Percentiles rank a stretch among this genome's conserved stretches.
Evolutionary conservation across 345 rosid genomes (phyloP).

Genomic region (Salix brachista): DNA sequence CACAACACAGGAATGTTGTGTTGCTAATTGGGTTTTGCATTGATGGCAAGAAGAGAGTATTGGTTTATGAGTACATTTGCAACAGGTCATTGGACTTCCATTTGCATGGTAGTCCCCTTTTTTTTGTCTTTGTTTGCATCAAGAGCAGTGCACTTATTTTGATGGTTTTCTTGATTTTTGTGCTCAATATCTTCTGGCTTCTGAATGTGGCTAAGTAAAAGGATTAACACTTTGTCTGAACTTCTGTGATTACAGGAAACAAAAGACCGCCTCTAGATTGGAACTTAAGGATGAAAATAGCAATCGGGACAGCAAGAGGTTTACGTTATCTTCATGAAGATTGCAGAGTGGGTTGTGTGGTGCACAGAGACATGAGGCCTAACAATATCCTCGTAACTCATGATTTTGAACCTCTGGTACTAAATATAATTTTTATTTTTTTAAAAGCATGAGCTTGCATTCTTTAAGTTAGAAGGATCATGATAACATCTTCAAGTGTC

Average conservation of each 20-base stretch:
- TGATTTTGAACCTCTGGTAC: conserved; percentile 72
- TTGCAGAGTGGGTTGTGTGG: conserved; percentile 74
- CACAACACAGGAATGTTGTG: conserved; percentile 71
- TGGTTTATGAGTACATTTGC: conserved; percentile 74
- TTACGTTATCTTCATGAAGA: conserved; percentile 75
- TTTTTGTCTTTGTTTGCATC: not conserved
- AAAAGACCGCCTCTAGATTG: conserved; percentile 39
- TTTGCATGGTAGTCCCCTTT: conserved; percentile 47
- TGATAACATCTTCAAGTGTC: not conserved
- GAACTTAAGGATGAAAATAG: conserved; percentile 57
- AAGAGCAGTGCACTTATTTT: not conserved
- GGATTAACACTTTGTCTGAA: not conserved
- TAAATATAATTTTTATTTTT: not conserved
- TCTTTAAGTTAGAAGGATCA: not conserved
- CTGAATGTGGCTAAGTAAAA: conserved; percentile 6
- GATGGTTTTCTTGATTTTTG: not conserved
- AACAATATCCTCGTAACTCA: conserved; percentile 64
- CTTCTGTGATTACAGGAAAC: conserved; percentile 37
- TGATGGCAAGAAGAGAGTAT: conserved; percentile 46
- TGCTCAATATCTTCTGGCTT: not conserved
- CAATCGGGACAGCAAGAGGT: conserved; percentile 66
- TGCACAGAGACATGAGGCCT: conserved; percentile 62
- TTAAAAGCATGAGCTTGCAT: not conserved
- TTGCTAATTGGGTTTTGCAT: conserved; percentile 60
- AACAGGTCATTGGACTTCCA: conserved; percentile 66